A percentile compares a stretch with the other conserved stretches of the same genome.
Evolutionary conservation across 257 asterid genomes (phyloP).

Genomic region (Petunia axillaris): DNA sequence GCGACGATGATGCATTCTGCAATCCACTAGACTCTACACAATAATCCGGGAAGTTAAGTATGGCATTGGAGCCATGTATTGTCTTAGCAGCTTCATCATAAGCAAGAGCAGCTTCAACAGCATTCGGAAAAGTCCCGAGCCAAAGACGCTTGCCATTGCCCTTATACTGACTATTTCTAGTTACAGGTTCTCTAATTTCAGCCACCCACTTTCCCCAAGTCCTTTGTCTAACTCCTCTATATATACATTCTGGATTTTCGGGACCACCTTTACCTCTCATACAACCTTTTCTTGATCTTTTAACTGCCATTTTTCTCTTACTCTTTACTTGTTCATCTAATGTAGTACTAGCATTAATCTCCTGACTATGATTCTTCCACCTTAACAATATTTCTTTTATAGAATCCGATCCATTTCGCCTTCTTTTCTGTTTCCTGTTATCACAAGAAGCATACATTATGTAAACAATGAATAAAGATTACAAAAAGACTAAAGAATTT

Average conservation of each 20-base stretch:
- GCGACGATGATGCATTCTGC: not conserved
- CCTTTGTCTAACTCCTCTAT: conserved; percentile 46
- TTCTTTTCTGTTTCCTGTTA: conserved; percentile 12
- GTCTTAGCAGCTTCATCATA: conserved; percentile 41
- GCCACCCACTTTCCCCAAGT: conserved; percentile 50
- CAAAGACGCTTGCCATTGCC: conserved; percentile 22
- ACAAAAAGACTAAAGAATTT: too few species aligned
- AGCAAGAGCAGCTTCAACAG: conserved; percentile 39
- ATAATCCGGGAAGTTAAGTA: conserved; percentile 32
- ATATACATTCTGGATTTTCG: conserved; percentile 29
- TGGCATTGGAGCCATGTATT: conserved; percentile 37
- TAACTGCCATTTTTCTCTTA: not conserved
- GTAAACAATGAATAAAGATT: not conserved
- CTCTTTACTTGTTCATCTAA: not conserved
- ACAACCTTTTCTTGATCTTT: conserved; percentile 34
- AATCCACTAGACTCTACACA: too few species aligned
- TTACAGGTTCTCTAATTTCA: conserved; percentile 37
- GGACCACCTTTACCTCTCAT: conserved; percentile 46
- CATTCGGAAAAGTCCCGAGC: conserved; percentile 38
- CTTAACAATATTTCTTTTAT: conserved; percentile 8
- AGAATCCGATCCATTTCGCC: conserved; percentile 19
- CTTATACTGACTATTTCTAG: not conserved
- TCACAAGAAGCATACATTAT: not conserved
- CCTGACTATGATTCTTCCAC: conserved; percentile 19
- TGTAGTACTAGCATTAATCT: not conserved